Conservation (phyloP, 352 stramenopile species). For the Globisporangium orthogonon region DNA sequence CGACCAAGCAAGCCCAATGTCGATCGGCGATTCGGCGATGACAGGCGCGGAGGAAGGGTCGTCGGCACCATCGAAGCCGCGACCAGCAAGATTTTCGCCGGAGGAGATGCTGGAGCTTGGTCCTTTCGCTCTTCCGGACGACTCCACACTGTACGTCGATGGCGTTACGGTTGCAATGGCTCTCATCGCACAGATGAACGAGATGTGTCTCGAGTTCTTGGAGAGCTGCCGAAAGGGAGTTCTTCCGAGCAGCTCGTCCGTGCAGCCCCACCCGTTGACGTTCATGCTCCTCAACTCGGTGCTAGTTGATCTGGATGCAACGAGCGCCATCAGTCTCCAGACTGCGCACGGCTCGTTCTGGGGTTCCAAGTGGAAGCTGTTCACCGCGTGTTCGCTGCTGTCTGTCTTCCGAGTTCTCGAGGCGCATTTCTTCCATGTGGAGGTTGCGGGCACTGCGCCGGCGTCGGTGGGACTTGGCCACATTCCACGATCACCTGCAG, state of each 20-base stretch:
- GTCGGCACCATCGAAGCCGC: conserved; percentile 22
- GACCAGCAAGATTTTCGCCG: conserved; percentile 52
- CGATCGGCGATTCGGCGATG: conserved; percentile 16
- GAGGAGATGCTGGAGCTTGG: conserved; percentile 63
- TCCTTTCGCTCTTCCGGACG: conserved; percentile 47
- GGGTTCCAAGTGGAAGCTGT: conserved; percentile 55
- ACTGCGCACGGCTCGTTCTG: conserved; percentile 10
- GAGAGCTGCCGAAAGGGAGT: conserved; percentile 60
- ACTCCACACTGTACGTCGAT: conserved; percentile 33
- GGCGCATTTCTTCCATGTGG: conserved; percentile 82
- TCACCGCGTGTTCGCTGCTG: conserved; percentile 49
- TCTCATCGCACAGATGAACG: conserved; percentile 55
- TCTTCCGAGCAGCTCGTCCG: conserved; percentile 48
- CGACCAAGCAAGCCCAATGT: conserved; percentile 18
- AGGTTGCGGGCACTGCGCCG: conserved; percentile 67
- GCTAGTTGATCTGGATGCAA: conserved; percentile 42
- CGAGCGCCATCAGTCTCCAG: conserved; percentile 9
- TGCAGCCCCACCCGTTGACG: conserved; percentile 78
- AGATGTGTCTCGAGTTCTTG: conserved; percentile 70
- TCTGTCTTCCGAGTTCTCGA: conserved; percentile 69
- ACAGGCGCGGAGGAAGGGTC: conserved; percentile 2
- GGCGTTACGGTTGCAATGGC: conserved; percentile 42
- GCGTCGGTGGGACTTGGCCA: conserved; percentile 82
- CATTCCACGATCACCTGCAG: conserved; percentile 19
- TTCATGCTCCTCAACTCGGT: conserved; percentile 88